Percentiles rank a stretch among this genome's conserved stretches.
Conservation (phyloP, 2,329 filamentous ascomycete species). For the Tothia fuscella region DNA sequence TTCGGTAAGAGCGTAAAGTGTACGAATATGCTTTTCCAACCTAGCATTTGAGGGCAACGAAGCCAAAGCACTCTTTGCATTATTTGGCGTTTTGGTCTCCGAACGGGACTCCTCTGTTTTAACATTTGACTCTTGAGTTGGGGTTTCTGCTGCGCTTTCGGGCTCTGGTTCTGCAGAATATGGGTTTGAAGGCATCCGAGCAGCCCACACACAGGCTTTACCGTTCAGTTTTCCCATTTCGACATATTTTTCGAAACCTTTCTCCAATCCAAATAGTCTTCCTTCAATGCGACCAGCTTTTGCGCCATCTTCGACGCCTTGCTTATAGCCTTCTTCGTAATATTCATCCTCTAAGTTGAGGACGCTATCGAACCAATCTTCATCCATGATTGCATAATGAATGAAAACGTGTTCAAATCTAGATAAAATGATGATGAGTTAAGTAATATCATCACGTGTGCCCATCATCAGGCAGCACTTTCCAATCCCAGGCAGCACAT, state of each 20-base stretch:
- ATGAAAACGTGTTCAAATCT: no score
- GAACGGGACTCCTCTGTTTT: not conserved
- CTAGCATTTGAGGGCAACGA: slow-evolving; percentile 45
- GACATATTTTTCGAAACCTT: slow-evolving; percentile 85
- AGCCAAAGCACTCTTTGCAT: slow-evolving; percentile 26
- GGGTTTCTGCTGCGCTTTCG: slow-evolving; percentile 1
- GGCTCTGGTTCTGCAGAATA: not conserved
- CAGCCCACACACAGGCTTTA: slow-evolving; percentile 71
- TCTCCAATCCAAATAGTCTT: slow-evolving; percentile 78
- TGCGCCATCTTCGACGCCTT: slow-evolving; percentile 64
- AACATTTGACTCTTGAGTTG: not conserved
- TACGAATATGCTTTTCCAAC: slow-evolving; percentile 63
- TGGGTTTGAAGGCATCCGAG: slow-evolving; percentile 40
- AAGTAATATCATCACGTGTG: no score
- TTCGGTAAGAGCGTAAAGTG: slow-evolving; percentile 67
- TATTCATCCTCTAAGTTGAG: slow-evolving; percentile 54
- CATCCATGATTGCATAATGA: no score
- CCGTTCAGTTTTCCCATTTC: slow-evolving; percentile 70
- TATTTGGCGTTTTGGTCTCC: no score
- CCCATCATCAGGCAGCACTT: no score
- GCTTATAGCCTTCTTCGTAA: slow-evolving; percentile 69
- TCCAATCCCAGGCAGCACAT: no score
- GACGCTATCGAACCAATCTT: slow-evolving; percentile 43
- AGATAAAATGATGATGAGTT: no score
- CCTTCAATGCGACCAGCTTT: slow-evolving; percentile 76